These are phyloP conservation scores for Fusarium sp. DNA, from an alignment of 2,329 filamentous ascomycete genomes.

Conservation along the genomic window DNA sequence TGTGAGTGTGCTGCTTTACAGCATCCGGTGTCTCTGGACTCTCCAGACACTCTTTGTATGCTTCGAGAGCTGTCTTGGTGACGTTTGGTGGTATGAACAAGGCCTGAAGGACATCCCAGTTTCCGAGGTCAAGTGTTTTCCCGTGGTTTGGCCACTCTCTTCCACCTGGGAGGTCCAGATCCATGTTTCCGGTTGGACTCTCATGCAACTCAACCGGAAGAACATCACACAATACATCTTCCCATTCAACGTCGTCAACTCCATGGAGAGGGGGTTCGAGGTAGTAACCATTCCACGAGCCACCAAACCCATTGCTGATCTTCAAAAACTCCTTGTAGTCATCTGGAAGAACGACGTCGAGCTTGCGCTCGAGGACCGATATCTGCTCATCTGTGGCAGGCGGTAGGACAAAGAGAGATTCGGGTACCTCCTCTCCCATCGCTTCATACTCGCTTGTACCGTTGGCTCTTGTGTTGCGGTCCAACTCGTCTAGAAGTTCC, in stretches of 20 bases:
- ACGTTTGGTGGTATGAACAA: constrained; percentile 12
- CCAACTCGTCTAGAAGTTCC: constrained; percentile 15
- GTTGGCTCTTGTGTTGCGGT: constrained; percentile 24
- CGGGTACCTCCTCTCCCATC: constrained; percentile 5
- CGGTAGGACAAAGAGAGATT: constrained; percentile 25
- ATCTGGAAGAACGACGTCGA: constrained; percentile 4
- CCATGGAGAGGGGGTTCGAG: constrained; percentile 4
- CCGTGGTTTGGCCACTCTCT: constrained; percentile 23
- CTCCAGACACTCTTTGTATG: constrained; percentile 20
- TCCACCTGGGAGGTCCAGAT: neutral
- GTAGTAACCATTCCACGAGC: constrained; percentile 32
- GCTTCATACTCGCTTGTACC: neutral
- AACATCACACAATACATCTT: neutral
- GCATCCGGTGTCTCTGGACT: neutral
- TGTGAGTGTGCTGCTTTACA: constrained; percentile 9
- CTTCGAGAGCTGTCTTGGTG: constrained; percentile 7
- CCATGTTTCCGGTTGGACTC: neutral
- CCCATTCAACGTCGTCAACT: constrained; percentile 27
- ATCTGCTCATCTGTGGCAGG: constrained; percentile 33
- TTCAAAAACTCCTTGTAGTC: constrained; percentile 36
- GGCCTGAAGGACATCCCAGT: constrained; percentile 1
- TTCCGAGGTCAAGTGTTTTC: constrained; percentile 13
- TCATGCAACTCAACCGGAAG: constrained; percentile 15
- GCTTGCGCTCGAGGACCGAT: constrained; percentile 11
- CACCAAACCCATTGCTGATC: constrained; percentile 32